Conservation (phyloP, 306 rosid species). For the Styphnolobium japonicum region DNA sequence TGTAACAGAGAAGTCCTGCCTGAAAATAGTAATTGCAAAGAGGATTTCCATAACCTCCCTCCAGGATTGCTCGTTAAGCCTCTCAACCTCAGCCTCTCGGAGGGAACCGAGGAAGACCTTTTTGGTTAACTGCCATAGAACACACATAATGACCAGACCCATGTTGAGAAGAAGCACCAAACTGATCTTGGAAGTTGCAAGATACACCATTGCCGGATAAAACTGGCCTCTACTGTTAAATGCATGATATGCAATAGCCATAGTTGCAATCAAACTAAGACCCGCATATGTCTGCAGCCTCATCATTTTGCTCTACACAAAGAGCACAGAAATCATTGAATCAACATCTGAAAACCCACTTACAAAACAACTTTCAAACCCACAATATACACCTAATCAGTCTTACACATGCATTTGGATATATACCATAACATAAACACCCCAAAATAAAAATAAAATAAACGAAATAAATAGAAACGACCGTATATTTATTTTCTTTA, state of each 20-base stretch:
- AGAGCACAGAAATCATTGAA: conserved; percentile 25
- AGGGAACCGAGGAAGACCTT: conserved; percentile 82
- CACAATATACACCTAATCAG: no score
- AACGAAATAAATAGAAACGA: background rate
- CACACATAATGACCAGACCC: conserved; percentile 90
- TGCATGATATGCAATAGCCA: conserved; percentile 86
- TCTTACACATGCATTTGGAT: no score
- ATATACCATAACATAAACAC: background rate
- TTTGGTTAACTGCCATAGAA: conserved; percentile 83
- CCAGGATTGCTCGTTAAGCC: conserved; percentile 98
- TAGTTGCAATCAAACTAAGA: conserved; percentile 79
- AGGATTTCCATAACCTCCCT: conserved; percentile 98
- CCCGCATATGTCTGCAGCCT: conserved; percentile 88
- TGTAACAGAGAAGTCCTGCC: conserved; percentile 94
- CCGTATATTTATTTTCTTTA: background rate
- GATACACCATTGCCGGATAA: conserved; percentile 93
- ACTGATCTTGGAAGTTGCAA: conserved; percentile 95
- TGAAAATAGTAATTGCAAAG: conserved; percentile 89
- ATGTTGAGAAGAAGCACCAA: conserved; percentile 93
- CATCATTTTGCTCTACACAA: conserved; percentile 57
- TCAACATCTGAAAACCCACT: conserved; percentile 17
- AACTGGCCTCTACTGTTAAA: conserved; percentile 95
- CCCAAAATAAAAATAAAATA: no score
- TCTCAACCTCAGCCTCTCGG: conserved; percentile 98
- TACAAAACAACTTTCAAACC: background rate